phyloP scores from a whole-genome alignment of 768 basidiomycete species.

The Amyloporia xantha region DNA sequence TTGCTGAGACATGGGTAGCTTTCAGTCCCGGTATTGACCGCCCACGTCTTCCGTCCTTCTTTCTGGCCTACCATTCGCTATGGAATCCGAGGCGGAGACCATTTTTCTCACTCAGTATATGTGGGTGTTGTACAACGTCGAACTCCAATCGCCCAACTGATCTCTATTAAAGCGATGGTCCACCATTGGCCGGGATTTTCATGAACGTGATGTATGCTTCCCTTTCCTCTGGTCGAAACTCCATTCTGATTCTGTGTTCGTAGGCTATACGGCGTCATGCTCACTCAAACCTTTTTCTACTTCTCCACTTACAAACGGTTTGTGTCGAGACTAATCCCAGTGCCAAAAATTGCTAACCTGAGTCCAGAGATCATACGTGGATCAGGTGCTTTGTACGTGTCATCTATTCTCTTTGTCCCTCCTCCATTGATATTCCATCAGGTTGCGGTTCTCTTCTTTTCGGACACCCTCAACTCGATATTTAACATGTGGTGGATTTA shows the following conservation, averaged over 20 bases:
- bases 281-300: slow-evolving; percentile 29
- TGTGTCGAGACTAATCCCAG: not conserved
- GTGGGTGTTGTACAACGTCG: not conserved
- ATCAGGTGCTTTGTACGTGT: slow-evolving; percentile 18
- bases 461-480: slow-evolving; percentile 15
- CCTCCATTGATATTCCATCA: not conserved
- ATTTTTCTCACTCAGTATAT: not conserved
- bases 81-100: slow-evolving; percentile 27
- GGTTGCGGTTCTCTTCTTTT: slow-evolving; percentile 14
- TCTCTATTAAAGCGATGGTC: slow-evolving; percentile 27
- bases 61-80: slow-evolving; percentile 32
- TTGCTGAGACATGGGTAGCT: too few relatives aligned
- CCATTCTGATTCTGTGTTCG: not conserved
- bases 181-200: slow-evolving; percentile 29
- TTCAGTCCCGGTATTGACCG: too few relatives aligned
- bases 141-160: too few relatives aligned
- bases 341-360: not conserved
- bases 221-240: not conserved
- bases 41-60: too few relatives aligned
- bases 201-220: slow-evolving; percentile 20
- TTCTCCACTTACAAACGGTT: slow-evolving; percentile 13
- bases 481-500: slow-evolving; percentile 19
- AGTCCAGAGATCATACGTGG: slow-evolving; percentile 15
- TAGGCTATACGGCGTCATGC: slow-evolving; percentile 29
- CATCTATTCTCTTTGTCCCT: not conserved